Conservation (phyloP, 306 rosid species). For the Casuarina glauca region DNA sequence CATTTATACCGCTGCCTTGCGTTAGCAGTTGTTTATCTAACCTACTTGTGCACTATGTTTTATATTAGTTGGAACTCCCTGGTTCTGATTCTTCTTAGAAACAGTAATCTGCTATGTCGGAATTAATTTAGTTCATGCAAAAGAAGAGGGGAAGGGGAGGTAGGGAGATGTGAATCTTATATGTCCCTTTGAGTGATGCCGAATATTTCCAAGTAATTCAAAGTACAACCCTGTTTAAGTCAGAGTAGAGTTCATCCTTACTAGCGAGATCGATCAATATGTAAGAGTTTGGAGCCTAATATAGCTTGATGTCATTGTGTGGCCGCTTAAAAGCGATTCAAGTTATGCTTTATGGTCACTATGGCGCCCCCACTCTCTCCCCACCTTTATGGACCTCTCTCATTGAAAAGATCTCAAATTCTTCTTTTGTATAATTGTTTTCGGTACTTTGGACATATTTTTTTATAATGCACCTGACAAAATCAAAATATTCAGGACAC, state of each 20-base stretch:
- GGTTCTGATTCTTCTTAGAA: neutral
- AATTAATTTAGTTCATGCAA: neutral
- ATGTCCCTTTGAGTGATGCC: neutral
- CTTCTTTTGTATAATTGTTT: neutral
- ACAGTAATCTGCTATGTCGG: neutral
- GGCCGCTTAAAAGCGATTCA: neutral
- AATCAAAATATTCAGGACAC: conserved; percentile 55
- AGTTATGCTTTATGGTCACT: neutral
- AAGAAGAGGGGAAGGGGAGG: neutral
- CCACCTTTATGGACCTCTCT: too few relatives aligned
- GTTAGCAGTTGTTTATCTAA: neutral
- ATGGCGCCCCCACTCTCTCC: too few relatives aligned
- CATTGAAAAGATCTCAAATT: neutral
- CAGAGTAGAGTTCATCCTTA: neutral
- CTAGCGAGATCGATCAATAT: neutral
- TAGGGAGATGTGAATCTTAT: neutral
- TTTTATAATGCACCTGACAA: conserved; percentile 8
- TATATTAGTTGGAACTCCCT: conserved; percentile 1
- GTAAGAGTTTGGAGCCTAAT: neutral
- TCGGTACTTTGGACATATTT: neutral
- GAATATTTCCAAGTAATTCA: neutral
- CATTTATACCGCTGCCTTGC: neutral
- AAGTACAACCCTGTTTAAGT: neutral
- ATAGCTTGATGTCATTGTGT: neutral
- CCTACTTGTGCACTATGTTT: conserved; percentile 12